Evolutionary conservation across 768 basidiomycete species (phyloP).

Genomic region (Flagelloscypha sp.): DNA sequence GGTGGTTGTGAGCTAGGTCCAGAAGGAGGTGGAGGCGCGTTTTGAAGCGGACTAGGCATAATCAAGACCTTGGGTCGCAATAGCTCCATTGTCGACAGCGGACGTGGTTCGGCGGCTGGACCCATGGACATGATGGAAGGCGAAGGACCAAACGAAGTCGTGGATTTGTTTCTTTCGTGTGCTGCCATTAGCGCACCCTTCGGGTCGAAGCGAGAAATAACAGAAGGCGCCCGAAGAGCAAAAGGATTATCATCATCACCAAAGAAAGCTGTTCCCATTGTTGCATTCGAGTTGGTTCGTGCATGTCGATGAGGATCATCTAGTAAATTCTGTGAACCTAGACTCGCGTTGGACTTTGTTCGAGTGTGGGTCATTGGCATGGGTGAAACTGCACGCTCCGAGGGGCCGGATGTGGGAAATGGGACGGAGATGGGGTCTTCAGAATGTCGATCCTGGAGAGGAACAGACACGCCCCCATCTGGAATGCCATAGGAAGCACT

Average conservation of each 20-base stretch:
- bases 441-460: slow-evolving; percentile 20
- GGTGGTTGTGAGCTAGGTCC: slow-evolving; percentile 17
- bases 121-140: slow-evolving; percentile 32
- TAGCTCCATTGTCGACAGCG: slow-evolving; percentile 68
- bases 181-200: slow-evolving; percentile 51
- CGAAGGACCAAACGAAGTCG: slow-evolving; percentile 56
- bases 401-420: slow-evolving; percentile 42
- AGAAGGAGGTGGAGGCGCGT: slow-evolving; percentile 23
- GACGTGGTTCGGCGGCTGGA: slow-evolving; percentile 37
- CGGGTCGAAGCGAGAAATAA: slow-evolving; percentile 75
- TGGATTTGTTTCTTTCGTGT: slow-evolving; percentile 55
- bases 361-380: slow-evolving; percentile 36
- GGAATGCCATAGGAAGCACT: slow-evolving; percentile 41
- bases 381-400: slow-evolving; percentile 9
- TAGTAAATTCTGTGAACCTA: slow-evolving; percentile 38
- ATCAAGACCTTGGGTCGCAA: slow-evolving; percentile 87
- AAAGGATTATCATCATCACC: slow-evolving; percentile 56
- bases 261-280: slow-evolving; percentile 31
- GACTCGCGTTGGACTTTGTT: slow-evolving; percentile 42
- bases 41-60: slow-evolving; percentile 85
- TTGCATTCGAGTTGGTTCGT: slow-evolving; percentile 38
- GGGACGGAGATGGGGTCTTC: slow-evolving; percentile 42
- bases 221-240: slow-evolving; percentile 54
- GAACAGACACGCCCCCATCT: slow-evolving; percentile 33
- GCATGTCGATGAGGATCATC: slow-evolving; percentile 28